Evolutionary conservation across 495 filamentous ascomycete genomes (phyloP).

Genomic region (Aspergillus diversus): DNA sequence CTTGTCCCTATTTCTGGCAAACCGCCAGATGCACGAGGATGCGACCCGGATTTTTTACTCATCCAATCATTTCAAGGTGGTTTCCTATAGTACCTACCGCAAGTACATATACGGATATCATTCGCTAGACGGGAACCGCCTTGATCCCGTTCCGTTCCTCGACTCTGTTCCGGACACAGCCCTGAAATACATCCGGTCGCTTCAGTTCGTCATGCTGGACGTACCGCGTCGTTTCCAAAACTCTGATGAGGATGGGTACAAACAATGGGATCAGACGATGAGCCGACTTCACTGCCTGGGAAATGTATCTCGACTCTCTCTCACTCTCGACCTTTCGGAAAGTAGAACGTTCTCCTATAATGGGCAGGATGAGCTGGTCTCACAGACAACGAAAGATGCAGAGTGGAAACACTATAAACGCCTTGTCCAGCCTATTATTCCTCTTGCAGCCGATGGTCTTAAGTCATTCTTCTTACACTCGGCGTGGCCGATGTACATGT

Average conservation of each 20-base stretch:
- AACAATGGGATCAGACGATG: not conserved
- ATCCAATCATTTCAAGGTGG: not conserved
- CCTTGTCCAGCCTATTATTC: not conserved
- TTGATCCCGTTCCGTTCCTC: not conserved
- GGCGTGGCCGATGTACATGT: not conserved
- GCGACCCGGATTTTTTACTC: conserved; percentile 9
- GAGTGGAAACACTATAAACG: not conserved
- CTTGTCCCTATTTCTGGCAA: not conserved
- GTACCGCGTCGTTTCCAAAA: not conserved
- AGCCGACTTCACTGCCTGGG: not conserved
- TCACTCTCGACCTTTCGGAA: conserved; percentile 7
- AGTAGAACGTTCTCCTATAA: not conserved
- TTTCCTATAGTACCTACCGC: not conserved
- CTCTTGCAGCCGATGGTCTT: not conserved
- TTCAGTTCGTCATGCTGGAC: not conserved
- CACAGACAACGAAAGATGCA: not conserved
- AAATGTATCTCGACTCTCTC: not conserved
- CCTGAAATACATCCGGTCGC: not conserved
- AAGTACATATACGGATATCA: not conserved
- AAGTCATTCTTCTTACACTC: not conserved
- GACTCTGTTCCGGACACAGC: not conserved
- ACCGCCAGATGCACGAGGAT: not conserved
- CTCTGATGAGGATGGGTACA: not conserved
- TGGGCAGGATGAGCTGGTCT: not conserved
- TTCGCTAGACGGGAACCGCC: too few relatives aligned